Base-by-base conservation (phyloP, 306 rosid genomes). In the Quercus rubra region DNA sequence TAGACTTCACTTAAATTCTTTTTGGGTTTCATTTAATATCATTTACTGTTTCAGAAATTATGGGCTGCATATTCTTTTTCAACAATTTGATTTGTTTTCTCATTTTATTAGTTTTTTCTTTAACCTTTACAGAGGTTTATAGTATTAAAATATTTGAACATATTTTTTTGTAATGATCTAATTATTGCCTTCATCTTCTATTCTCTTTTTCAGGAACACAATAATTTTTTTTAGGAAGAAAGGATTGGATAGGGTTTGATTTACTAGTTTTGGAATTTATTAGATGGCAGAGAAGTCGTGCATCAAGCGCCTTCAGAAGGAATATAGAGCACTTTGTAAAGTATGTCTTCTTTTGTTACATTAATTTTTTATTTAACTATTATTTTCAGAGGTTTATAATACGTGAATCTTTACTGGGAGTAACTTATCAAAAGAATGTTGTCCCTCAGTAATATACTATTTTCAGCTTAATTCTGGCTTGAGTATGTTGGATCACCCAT, bases 311-410 rank as follows among this genome's bases (percentile, higher is more conserved):
- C 96, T 96, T 83, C 99, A 96, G 80, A 96, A 91, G 89, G 99
- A 96, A 87, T 96, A 90, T 74, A 91, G 99, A 90, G 93, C 99
- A n/a, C 93, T 96, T 57, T 96, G 99, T 86, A 96, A 96, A 88
- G 99, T 91, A 81, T 23, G 84, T 4, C 55, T 80, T 78, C 75
- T 77, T 70, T 77, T 80, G 62, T 82, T 71, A 46, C 52, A 15
- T 27, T 46, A 49, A 56, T 27, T 20, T 73, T 70, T 28, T 41
- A 74, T 31, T 83, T 55, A 23, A 17, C 30, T 75, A 15, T 67
- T 63, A 17, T 78, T 77, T 35, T 80, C 38, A 59, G 51, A 0
- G 20, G 25, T n/a, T 72, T 11, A 4, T 38, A 15, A 64, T 58
- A 52, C 77, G 55, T 59, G 35, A 35, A 31, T 74, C n/a, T 31